Evolutionary conservation across 2,329 filamentous ascomycete genomes (phyloP), one percentile per base, ranked within the genome.

Genomic region (Hymenoscyphus repandus): DNA sequence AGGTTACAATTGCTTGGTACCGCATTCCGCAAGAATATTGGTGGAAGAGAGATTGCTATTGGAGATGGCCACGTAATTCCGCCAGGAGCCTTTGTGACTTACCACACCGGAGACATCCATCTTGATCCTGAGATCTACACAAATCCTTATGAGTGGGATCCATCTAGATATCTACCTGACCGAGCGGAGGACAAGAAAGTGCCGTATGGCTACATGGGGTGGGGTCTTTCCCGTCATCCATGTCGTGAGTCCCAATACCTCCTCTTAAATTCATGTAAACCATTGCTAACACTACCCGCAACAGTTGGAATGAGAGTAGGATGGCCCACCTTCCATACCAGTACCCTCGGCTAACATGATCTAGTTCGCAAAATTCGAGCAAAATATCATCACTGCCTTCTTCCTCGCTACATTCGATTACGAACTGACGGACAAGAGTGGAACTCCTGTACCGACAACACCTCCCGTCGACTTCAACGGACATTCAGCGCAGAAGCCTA

Each of bases 341-440:
- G n/a, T n/a, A 12, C 13, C 10, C 13, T 18, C 6, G 36, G 11
- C 37, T 49, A 30, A 49, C 18, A 3, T 33, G 6, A n/a, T 5
- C 42, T 46, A 67, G 48, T 78, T 80, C 60, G 77, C 77, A 1
- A 79, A 79, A 55, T 63, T 80, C 1, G 76, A 80, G 59, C 71
- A 73, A 49, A 73, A 70, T 45, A 63, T 79, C 52, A 74, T 78
- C 30, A 70, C 69, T 0, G 74, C 74, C 1, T 70, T 73, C 42
- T 77, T 78, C 50, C 49, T 76, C 13, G 71, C 75, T 2, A 69
- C 68, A 38, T 79, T 78, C 49, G 72, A 78, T 49, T 74, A 72
- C 50, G 58, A 66, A 9, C 64, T 76, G 2, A 58, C 62, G n/a
- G 70, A 79, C 38, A 61, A 62, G 39, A 48, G 66, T 2, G 75